Evolutionary conservation across 1,284 basidiomycete species (phyloP), one percentile per base, ranked within the genome.

Genomic region (Inonotus obliquus): DNA sequence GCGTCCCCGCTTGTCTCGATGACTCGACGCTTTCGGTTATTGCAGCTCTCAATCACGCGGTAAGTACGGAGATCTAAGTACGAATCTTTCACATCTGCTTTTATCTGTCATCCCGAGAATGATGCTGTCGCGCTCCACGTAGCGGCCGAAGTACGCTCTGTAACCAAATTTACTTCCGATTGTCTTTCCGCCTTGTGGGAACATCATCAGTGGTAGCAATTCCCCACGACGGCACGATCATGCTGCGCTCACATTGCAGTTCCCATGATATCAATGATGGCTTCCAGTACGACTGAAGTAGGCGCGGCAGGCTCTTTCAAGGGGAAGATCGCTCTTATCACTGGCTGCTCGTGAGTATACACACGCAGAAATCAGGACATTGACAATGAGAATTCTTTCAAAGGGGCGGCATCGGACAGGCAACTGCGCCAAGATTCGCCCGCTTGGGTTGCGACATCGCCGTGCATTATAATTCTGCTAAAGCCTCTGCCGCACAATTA

Each of bases 351-450:
- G 70, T 70, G 44, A 64, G 69, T 55, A 62, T 25, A 58, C 67
- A 9, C 60, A 58, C 67, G 5, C 60, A 64, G 14, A 25, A n/a
- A 45, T 10, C 37, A 32, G 27, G 17, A 47, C 38, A 47, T 21
- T 39, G 44, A 59, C 14, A 44, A 3, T 23, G 32, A 52, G 4
- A 48, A 17, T 66, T 72, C 13, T 17, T 32, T 67, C 14, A 14
- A 45, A 82, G 81, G 9, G 81, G 82, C 1, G 81, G 81, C 0
- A 83, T 84, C 48, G 82, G 81, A 2, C 71, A 71, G 57, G 80
- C 81, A 2, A 81, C 80, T 1, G 79, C 81, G 0, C 67, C 76
- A 6, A 69, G 73, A 13, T 73, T 84, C 19, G 81, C 79, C 1
- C 67, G 70, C 0, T 75, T 70, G 17, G 81, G 81, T 1, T 79